These are phyloP conservation scores for Xenosphaeropsis pyriputrescens DNA, from an alignment of 2,329 filamentous ascomycete genomes.

Conservation along the genomic window DNA sequence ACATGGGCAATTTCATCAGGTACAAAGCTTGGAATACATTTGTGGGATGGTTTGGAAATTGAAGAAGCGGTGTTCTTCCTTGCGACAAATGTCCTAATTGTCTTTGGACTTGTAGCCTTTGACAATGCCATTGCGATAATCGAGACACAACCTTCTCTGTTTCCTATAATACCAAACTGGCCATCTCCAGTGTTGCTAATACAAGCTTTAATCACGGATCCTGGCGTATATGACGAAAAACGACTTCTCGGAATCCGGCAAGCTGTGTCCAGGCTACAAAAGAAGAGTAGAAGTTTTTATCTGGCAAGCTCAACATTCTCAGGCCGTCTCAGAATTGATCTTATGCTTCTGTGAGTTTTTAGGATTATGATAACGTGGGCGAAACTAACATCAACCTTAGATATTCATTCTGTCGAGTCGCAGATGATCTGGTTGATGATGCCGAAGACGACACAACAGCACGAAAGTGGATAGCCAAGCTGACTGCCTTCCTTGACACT, in stretches of 20 bases:
- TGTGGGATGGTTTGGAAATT: slow-evolving; percentile 54
- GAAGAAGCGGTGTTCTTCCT: slow-evolving; percentile 67
- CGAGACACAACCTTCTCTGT: slow-evolving; percentile 44
- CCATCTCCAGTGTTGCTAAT: slow-evolving; percentile 35
- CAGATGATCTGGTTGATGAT: slow-evolving; percentile 60
- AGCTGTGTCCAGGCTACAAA: slow-evolving; percentile 38
- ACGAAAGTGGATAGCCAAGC: slow-evolving; percentile 38
- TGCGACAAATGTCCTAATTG: slow-evolving; percentile 52
- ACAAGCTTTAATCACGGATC: slow-evolving; percentile 29
- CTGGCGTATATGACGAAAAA: slow-evolving; percentile 36
- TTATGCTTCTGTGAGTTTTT: slow-evolving; percentile 42
- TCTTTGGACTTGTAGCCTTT: slow-evolving; percentile 53
- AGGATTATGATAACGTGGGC: no score
- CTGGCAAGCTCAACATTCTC: slow-evolving; percentile 56
- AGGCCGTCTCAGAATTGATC: slow-evolving; percentile 50
- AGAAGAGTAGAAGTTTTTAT: slow-evolving; percentile 62
- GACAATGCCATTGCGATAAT: slow-evolving; percentile 55
- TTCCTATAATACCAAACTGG: slow-evolving; percentile 30
- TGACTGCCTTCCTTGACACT: slow-evolving; percentile 40
- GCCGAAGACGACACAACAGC: slow-evolving; percentile 36
- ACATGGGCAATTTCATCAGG: slow-evolving; percentile 57
- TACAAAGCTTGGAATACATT: slow-evolving; percentile 47
- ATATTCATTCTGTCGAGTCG: slow-evolving; percentile 61
- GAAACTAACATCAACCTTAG: slow-evolving; percentile 17
- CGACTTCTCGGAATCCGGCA: slow-evolving; percentile 43